Percentiles rank a stretch among this genome's conserved stretches.
Conservation (phyloP, 306 rosid genomes). For the Cucumis hystrix region DNA sequence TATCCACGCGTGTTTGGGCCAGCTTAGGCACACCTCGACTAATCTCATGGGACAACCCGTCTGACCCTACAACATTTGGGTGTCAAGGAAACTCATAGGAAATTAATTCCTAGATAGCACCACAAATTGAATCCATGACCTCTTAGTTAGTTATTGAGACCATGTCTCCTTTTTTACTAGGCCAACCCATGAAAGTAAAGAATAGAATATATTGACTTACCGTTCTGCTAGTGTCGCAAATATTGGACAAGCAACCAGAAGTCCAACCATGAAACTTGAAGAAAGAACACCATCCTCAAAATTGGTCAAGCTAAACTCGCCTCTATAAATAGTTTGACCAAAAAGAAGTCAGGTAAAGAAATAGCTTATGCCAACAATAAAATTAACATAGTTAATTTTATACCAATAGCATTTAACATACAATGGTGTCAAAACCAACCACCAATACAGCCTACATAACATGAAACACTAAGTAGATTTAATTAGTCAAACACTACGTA, state of each 20-base stretch:
- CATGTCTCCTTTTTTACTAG: too few species aligned
- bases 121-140: too few species aligned
- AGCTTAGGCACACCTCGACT: too few species aligned
- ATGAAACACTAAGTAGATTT: not conserved
- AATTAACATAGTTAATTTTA: not conserved
- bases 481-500: too few species aligned
- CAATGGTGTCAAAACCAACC: not conserved
- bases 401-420: not conserved
- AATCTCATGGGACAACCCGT: too few species aligned
- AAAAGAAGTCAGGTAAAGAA: not conserved
- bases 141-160: too few species aligned
- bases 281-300: constrained; percentile 58
- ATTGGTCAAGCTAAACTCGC: constrained; percentile 47
- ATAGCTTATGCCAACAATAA: not conserved
- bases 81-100: too few species aligned
- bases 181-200: too few species aligned
- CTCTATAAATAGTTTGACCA: constrained; percentile 20
- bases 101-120: too few species aligned
- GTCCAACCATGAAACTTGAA: constrained; percentile 71
- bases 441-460: not conserved
- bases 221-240: constrained; percentile 49
- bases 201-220: constrained; percentile 8
- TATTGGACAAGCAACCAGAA: constrained; percentile 58
- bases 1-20: too few species aligned
- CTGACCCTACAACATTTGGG: too few species aligned